Evolutionary conservation across 192 early-diverging fungal genomes (phyloP).

Genomic region (Lunasporangiospora selenospora): DNA sequence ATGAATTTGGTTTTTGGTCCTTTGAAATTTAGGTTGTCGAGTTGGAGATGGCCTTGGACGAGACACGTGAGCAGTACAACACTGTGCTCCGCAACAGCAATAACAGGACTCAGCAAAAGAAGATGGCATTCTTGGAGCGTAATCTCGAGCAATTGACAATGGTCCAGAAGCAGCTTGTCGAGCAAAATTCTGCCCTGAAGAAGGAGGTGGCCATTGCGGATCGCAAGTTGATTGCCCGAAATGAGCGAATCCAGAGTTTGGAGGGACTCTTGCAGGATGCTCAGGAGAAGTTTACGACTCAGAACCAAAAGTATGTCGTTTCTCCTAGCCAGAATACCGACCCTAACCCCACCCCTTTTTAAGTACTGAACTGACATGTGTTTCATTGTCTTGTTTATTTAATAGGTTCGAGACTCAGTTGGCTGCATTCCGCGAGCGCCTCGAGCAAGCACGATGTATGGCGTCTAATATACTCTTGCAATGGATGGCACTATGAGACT

Average conservation of each 20-base stretch:
- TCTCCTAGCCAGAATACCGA: neutral
- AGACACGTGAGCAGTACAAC: conserved; percentile 93
- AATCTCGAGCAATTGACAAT: conserved; percentile 96
- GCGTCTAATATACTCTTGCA: neutral
- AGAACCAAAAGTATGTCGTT: conserved; percentile 68
- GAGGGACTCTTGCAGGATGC: conserved; percentile 85
- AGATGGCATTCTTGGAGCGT: conserved; percentile 97
- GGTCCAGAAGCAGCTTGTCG: conserved; percentile 96
- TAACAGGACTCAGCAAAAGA: conserved; percentile 90
- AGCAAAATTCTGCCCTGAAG: conserved; percentile 96
- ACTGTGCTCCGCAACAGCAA: conserved; percentile 83
- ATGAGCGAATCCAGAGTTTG: conserved; percentile 93
- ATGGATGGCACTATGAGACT: too few species aligned
- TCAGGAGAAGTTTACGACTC: conserved; percentile 80
- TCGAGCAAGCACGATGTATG: conserved; percentile 81
- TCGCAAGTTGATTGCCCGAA: conserved; percentile 89
- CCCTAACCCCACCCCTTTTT: neutral
- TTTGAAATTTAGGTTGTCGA: conserved; percentile 74
- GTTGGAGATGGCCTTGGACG: conserved; percentile 96
- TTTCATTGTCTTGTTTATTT: neutral
- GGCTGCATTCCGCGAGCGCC: conserved; percentile 74
- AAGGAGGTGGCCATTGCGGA: conserved; percentile 91
- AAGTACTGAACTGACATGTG: neutral
- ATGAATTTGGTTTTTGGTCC: neutral
- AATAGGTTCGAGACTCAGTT: conserved; percentile 84